Evolutionary conservation across 345 rosid species (phyloP), one percentile per base, ranked within the genome.

Genomic region (Erucastrum elatum): DNA sequence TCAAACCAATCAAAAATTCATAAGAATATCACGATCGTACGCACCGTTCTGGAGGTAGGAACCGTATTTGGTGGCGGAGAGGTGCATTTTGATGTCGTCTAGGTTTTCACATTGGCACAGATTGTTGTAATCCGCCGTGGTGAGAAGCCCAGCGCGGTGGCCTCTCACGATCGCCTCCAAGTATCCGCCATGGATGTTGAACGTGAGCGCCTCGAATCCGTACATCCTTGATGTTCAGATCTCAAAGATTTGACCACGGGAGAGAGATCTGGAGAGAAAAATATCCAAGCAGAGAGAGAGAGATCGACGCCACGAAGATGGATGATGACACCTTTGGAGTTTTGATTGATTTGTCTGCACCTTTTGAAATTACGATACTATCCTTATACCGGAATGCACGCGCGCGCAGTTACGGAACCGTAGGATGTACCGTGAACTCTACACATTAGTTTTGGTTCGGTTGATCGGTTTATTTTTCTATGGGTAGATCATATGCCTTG

Each of bases 31-130:
- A 61, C 66, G 17, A 39, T 8, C 1, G 66, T 5, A 80, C 80
- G 73, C 60, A 95, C 99, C 98, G 64, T 95, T 95, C 66, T 95
- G 99, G 62, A 95, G 98, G 59, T 93, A 95, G 16, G 98, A 87
- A 4, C 97, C 97, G 84, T 95, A 93, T 84, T 93, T 97, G 83
- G 98, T 93, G 72, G 99, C 96, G 66, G 99, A 93, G 84, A 95
- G 99, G 75, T 93, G 99, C 99, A 95, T 95, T 90, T 95, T 95
- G 86, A 95, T 84, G 86, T 95, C 99, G 8, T 95, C 99, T 0
- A 95, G 92, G 75, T 97, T 84, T 55, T 95, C 99, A 71, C 99
- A 95, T 84, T 95, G 99, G 84, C 98, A 93, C n/a, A 95, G 85
- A 78, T 95, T 95, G 89, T 95, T 95, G 87, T 93, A 95, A 85